These are phyloP conservation scores for Blumeria hordei DNA, from an alignment of 2,329 filamentous ascomycete species.

Conservation along the genomic window DNA sequence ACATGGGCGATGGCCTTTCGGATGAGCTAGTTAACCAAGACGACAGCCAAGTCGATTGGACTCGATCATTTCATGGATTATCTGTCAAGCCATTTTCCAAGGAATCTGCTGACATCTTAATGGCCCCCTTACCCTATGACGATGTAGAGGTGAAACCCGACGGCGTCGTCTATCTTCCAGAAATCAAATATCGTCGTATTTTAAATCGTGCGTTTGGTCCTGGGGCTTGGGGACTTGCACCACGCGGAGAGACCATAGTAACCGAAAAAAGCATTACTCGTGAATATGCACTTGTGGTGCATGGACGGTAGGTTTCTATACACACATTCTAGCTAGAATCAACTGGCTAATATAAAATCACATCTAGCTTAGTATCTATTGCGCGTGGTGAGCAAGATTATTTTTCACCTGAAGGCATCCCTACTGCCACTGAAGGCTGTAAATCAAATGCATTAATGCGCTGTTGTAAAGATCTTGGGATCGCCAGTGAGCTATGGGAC, in stretches of 20 bases:
- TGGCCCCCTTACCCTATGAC: constrained; percentile 36
- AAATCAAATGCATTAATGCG: constrained; percentile 96
- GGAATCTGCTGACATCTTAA: constrained; percentile 34
- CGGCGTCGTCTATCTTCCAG: constrained; percentile 83
- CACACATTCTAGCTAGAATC: background rate
- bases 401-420: constrained; percentile 72
- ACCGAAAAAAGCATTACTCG: constrained; percentile 38
- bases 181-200: constrained; percentile 91
- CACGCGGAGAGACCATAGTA: constrained; percentile 52
- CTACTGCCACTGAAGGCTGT: constrained; percentile 85
- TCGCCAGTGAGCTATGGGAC: constrained; percentile 92
- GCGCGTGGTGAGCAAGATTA: constrained; percentile 88
- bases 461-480: constrained; percentile 92
- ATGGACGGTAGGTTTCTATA: constrained; percentile 44
- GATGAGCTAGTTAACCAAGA: constrained; percentile 21
- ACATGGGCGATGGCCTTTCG: constrained; percentile 25
- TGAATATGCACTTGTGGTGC: constrained; percentile 77
- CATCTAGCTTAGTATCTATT: constrained; percentile 57
- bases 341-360: background rate
- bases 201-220: constrained; percentile 82
- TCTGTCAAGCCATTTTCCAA: constrained; percentile 37
- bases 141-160: constrained; percentile 97
- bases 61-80: constrained; percentile 45
- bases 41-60: constrained; percentile 43
- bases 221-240: constrained; percentile 85